Evolutionary conservation across 2,329 filamentous ascomycete genomes (phyloP), one percentile per base, ranked within the genome.

Genomic region (Alternaria sp.): DNA sequence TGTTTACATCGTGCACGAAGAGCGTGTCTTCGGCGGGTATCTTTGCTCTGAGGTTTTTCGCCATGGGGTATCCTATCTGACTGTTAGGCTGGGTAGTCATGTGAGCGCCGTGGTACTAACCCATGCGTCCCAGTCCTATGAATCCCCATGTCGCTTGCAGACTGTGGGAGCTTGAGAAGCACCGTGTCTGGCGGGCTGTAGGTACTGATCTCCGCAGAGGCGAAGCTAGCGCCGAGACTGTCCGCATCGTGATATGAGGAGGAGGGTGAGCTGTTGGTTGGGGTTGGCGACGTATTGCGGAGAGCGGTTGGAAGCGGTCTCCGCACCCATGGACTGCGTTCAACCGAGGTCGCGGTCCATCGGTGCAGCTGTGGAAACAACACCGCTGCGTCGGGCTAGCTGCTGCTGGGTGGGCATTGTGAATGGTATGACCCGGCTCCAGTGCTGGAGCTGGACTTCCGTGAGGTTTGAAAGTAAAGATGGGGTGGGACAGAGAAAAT

Each of bases 1-100:
- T 77, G 71, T 92, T 91, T 63, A 90, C 83, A 74, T 92, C 90
- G 71, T 88, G 87, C 32, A 92, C 79, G 60, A 87, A 82, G 49
- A 92, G 76, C 0, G 82, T 87, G 74, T 92, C 90, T 10, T 84
- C 82, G 22, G 82, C 79, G 4, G 88, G 86, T 30, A 91, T 84
- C 75, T 91, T 92, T 38, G 86, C 83, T 68, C 89, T 85, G 5
- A 92, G 82, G 70, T 92, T 92, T 75, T 84, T 86, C 36, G 90
- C 90, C 90, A 92, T 92, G 49, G 88, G 86, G 67, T 88, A 92
- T 49, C 90, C 89, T 90, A 62, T 20, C 25, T 25, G 28, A 12
- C 2, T 34, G 49, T 74, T 57, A 76, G 63, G 22, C 54, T 36
- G 38, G 10, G 14, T 57, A 49, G 61, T 73, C 64, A 74, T 66